Base-by-base conservation (phyloP, 345 rosid species). In the Chamaenerion angustifolium region DNA sequence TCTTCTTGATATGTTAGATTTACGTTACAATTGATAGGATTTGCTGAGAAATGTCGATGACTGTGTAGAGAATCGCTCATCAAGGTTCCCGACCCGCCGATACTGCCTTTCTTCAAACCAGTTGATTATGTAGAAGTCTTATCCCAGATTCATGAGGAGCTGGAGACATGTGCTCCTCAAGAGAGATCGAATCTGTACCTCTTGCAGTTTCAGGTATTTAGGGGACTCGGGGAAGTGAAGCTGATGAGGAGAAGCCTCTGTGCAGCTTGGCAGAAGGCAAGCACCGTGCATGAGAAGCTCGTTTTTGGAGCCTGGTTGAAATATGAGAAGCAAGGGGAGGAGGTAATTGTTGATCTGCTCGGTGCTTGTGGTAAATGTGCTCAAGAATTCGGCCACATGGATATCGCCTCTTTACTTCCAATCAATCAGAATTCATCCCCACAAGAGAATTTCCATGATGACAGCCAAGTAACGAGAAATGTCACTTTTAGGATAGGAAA, bases 111-210 rank as follows among this genome's bases (percentile, higher is more conserved):
- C 67, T 88, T 65, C 73, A 88, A 79, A 59, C 98, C 98, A 48
- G 66, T 80, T 56, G 90, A 82, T 67, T 92, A 92, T 40, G 96
- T 92, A 69, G 88, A 87, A 77, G 96, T 88, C 56, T 74, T 92
- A 69, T 85, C 96, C 55, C 89, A 80, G 71, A 80, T 87, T 76
- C 98, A 87, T 50, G 96, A 92, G 73, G 96, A 84, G 58, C 93
- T 92, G 10, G 98, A 92, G 66, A 76, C 81, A 11, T 92, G 96
- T 53, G 52, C 78, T 56, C 66, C 71, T 1, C 62, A 72, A 45
- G 88, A 80, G 60, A 78, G 78, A 64, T 74, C 95, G 14, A 70
- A 46, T 66, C 86, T 92, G 55, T 87, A 80, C 71, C 69, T 84
- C 52, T 59, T 77, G 44, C 88, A 87, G 67, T 87, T 76, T 64